A percentile compares a stretch with the other conserved stretches of the same genome.
Evolutionary conservation across 1,139 yeast species (phyloP).

Genomic region (Blastobotrys buckinghamii): DNA sequence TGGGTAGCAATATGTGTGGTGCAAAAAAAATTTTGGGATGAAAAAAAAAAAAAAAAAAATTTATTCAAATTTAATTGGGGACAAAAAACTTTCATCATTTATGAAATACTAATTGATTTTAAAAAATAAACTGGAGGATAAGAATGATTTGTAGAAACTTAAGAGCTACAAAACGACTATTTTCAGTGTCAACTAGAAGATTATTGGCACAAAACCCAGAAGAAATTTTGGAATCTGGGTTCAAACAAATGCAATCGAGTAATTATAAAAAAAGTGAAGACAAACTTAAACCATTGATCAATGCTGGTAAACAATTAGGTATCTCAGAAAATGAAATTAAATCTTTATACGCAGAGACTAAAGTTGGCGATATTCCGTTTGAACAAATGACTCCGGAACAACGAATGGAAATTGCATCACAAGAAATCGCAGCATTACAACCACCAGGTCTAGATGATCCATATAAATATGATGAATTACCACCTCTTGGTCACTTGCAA

Average conservation of each 20-base stretch:
- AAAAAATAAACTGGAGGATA: not conserved
- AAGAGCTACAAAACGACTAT: not conserved
- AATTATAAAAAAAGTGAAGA: slow-evolving; percentile 28
- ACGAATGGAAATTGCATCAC: slow-evolving; percentile 15
- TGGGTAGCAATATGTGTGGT: too few relatives aligned
- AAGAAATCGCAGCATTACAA: slow-evolving; percentile 20
- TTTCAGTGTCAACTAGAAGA: slow-evolving; percentile 1
- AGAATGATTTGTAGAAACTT: not conserved
- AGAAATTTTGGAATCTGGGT: slow-evolving; percentile 30
- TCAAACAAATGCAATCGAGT: slow-evolving; percentile 29
- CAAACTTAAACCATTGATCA: slow-evolving; percentile 26
- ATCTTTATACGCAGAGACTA: slow-evolving; percentile 28
- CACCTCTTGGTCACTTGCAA: slow-evolving; percentile 54
- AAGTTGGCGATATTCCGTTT: slow-evolving; percentile 20
- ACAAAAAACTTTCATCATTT: not conserved
- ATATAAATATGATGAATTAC: slow-evolving; percentile 52
- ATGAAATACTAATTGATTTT: too few relatives aligned
- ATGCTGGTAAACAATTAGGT: slow-evolving; percentile 32
- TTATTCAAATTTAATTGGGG: too few relatives aligned
- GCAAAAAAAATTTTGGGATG: too few relatives aligned
- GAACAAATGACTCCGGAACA: slow-evolving; percentile 21
- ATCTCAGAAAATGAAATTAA: slow-evolving; percentile 26
- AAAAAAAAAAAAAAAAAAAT: not conserved
- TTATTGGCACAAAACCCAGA: slow-evolving; percentile 14
- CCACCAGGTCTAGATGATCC: slow-evolving; percentile 29